These are phyloP conservation scores for Sporobolomyces pararoseus DNA, from an alignment of 768 basidiomycete species.

Conservation along the genomic window DNA sequence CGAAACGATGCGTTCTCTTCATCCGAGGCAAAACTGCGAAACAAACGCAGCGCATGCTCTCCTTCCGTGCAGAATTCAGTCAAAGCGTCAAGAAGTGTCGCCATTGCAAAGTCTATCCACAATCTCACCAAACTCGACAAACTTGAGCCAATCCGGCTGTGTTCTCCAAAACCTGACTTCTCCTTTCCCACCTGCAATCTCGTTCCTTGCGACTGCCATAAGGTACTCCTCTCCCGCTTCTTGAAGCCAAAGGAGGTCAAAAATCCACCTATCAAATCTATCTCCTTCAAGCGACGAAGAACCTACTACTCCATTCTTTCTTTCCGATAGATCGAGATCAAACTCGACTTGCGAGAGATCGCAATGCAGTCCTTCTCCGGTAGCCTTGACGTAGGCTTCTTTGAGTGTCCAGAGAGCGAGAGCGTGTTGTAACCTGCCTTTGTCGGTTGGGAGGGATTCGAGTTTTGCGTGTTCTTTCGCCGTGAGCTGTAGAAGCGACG, in stretches of 20 bases:
- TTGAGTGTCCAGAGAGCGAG: slow-evolving; percentile 42
- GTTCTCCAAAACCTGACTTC: neutral
- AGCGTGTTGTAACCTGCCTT: neutral
- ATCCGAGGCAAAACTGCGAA: too few relatives aligned
- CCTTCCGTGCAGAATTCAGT: too few relatives aligned
- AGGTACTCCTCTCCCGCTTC: neutral
- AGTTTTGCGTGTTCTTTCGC: neutral
- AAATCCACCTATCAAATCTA: neutral
- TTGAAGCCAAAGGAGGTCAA: slow-evolving; percentile 9
- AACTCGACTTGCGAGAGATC: slow-evolving; percentile 27
- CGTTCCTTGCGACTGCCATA: slow-evolving; percentile 1
- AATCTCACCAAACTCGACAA: neutral
- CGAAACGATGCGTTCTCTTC: too few relatives aligned
- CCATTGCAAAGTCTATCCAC: neutral
- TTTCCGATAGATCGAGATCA: neutral
- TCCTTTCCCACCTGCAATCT: neutral
- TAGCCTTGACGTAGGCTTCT: slow-evolving; percentile 39
- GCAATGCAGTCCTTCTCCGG: slow-evolving; percentile 22
- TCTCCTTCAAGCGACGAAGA: neutral
- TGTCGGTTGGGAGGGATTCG: rapidly evolving
- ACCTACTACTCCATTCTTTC: neutral
- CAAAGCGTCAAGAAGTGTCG: neutral
- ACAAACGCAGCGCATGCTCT: too few relatives aligned
- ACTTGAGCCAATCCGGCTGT: neutral
- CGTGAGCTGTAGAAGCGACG: slow-evolving; percentile 1